Percentiles rank a stretch among this genome's conserved stretches.
phyloP scores from a whole-genome alignment of 176 grass and related monocot species.

The Carex littledalei region DNA sequence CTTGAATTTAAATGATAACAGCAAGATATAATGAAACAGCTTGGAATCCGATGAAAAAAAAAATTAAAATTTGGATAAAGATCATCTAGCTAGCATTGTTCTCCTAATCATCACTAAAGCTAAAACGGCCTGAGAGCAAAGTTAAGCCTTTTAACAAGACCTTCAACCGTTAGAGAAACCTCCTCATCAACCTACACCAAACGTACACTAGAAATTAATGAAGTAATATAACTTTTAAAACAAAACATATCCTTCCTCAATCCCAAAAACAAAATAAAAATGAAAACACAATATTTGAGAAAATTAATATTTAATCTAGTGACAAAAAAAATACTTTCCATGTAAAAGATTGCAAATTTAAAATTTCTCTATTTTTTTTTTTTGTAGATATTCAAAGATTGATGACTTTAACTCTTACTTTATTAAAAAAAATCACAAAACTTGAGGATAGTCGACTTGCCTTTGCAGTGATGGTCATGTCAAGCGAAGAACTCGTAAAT shows the following conservation, averaged over 20 bases:
- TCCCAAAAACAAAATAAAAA: not conserved
- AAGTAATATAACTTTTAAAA: not conserved
- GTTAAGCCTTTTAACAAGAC: slow-evolving; percentile 20
- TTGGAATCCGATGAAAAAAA: not conserved
- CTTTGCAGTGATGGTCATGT: slow-evolving; percentile 31
- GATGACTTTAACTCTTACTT: too few relatives aligned
- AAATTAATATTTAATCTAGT: too few relatives aligned
- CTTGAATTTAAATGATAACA: not conserved
- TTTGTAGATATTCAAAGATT: too few relatives aligned
- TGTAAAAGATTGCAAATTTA: too few relatives aligned
- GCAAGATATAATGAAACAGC: not conserved
- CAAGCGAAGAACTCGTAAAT: slow-evolving; percentile 13
- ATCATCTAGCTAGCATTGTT: not conserved
- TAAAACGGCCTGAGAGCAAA: slow-evolving; percentile 8
- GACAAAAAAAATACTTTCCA: too few relatives aligned
- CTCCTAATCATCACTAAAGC: not conserved
- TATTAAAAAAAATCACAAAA: not conserved
- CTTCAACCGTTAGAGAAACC: slow-evolving; percentile 19
- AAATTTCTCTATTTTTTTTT: too few relatives aligned
- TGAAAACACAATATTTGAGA: too few relatives aligned
- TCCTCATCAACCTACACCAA: slow-evolving; percentile 18
- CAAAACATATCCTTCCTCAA: not conserved
- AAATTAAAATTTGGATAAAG: not conserved
- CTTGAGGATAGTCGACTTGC: not conserved
- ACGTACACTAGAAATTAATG: not conserved